Conservation (phyloP, 176 grass and related monocot species). For the Oryza rufipogon region DNA sequence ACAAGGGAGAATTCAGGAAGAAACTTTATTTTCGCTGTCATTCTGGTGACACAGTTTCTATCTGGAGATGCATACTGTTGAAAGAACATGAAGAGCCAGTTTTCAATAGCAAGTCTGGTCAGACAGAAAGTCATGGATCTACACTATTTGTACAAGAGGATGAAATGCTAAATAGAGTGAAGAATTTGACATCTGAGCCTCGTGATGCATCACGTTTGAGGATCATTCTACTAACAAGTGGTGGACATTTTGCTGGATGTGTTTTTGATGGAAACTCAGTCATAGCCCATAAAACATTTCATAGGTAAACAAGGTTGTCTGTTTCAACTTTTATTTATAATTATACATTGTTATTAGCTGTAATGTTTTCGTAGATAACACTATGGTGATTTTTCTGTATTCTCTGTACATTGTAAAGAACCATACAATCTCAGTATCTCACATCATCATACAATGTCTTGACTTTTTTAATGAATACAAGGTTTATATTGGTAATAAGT, state of each 20-base stretch:
- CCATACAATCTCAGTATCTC: background rate
- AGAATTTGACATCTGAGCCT: conserved; percentile 65
- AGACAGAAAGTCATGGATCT: conserved; percentile 39
- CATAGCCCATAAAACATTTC: conserved; percentile 94
- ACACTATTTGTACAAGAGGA: conserved; percentile 55
- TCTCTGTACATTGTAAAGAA: background rate
- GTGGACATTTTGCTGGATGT: conserved; percentile 93
- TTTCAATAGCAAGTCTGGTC: conserved; percentile 53
- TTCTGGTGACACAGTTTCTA: conserved; percentile 63
- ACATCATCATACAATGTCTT: background rate
- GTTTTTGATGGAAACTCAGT: conserved; percentile 90
- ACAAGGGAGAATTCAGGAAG: conserved; percentile 69
- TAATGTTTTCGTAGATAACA: background rate
- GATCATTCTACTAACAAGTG: conserved; percentile 81
- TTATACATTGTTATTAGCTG: background rate
- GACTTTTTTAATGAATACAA: background rate
- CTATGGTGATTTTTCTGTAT: background rate
- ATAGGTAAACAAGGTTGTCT: conserved; percentile 61
- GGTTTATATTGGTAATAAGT: background rate
- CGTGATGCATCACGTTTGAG: conserved; percentile 65
- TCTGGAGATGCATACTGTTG: conserved; percentile 73
- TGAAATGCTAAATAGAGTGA: conserved; percentile 73
- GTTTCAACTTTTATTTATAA: conserved; percentile 8
- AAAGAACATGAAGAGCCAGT: conserved; percentile 82
- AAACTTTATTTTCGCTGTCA: conserved; percentile 65